These are phyloP conservation scores for Fusarium succisae DNA, from an alignment of 2,329 filamentous ascomycete genomes.

Conservation along the genomic window DNA sequence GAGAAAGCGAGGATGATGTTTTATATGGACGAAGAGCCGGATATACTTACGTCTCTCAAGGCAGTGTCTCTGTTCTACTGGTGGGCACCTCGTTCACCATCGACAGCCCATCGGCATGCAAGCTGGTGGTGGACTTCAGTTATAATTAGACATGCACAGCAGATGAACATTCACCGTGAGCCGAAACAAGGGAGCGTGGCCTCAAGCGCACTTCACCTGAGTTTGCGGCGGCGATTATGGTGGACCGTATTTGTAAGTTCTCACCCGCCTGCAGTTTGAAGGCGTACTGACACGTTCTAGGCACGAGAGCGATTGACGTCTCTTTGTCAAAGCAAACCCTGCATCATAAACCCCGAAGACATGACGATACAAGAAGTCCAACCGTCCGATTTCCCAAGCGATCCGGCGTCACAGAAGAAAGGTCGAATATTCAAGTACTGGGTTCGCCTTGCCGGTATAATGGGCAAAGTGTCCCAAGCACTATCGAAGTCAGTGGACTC, in stretches of 20 bases:
- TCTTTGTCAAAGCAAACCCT: slow-evolving; percentile 55
- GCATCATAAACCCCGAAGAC: slow-evolving; percentile 54
- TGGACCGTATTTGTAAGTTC: slow-evolving; percentile 35
- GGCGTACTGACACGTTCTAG: not conserved
- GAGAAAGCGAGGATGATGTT: slow-evolving; percentile 52
- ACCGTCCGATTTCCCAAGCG: slow-evolving; percentile 51
- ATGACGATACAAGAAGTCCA: slow-evolving; percentile 52
- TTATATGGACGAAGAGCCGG: slow-evolving; percentile 52
- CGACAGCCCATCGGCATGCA: slow-evolving; percentile 50
- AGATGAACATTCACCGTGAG: slow-evolving; percentile 55
- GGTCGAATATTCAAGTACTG: slow-evolving; percentile 54
- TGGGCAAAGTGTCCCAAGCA: slow-evolving; percentile 52
- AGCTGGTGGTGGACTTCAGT: slow-evolving; percentile 58
- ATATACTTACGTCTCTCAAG: slow-evolving; percentile 49
- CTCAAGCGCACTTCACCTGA: not conserved
- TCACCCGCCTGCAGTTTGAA: accelerated
- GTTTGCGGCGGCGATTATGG: slow-evolving; percentile 29
- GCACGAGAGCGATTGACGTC: slow-evolving; percentile 46
- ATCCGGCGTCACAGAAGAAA: slow-evolving; percentile 44
- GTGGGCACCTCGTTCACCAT: slow-evolving; percentile 54
- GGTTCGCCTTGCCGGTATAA: slow-evolving; percentile 52
- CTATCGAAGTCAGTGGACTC: slow-evolving; percentile 37
- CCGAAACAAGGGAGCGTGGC: slow-evolving; percentile 31
- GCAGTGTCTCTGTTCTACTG: slow-evolving; percentile 55
- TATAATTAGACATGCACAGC: slow-evolving; percentile 54